Evolutionary conservation across 192 early-diverging fungal species (phyloP), one percentile per base, ranked within the genome.

Genomic region (Physocladia obscura): DNA sequence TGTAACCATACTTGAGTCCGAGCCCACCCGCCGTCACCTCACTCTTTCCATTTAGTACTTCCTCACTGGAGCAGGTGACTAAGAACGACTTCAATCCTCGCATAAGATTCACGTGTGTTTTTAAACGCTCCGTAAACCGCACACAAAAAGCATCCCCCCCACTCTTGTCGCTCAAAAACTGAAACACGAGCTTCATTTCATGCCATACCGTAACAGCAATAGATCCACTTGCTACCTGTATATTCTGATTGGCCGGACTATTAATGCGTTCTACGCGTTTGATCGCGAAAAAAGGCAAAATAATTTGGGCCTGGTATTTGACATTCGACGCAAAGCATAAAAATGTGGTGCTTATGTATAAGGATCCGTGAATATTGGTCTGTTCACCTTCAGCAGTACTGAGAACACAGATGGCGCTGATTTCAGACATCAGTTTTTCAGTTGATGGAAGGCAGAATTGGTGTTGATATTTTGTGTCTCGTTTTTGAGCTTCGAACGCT

Each of bases 191-290:
- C 48, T 86, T 86, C 80, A 93, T 90, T 74, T 94, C 87, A 74
- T 99, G 96, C 88, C 94, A 94, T 15, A 91, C 91, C 1, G 92
- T 89, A 40, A 99, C 90, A 1, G 89, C 83, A 38, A 99, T 82
- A 24, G 89, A 83, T 50, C 91, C 88, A 29, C 84, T 80, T 2
- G 65, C 49, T 4, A 68, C 52, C 17, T 36, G 11, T 2, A 49
- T 3, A 52, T 68, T 68, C 24, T 54, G 51, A 21, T 8, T 65
- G 19, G 4, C 29, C 1, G 49, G 4, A n/a, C 84, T 77, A 69
- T 89, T 92, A 54, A 93, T 75, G 19, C 92, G 82, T 76, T 99
- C 97, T 11, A 99, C 95, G 5, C 93, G 85, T 57, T 92, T 90
- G 55, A 99, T 87, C 1, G 93, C 93, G 70, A 87, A 95, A 49